Evolutionary conservation across 352 stramenopile genomes (phyloP).

Genomic region (Globisporangium ultimum): DNA sequence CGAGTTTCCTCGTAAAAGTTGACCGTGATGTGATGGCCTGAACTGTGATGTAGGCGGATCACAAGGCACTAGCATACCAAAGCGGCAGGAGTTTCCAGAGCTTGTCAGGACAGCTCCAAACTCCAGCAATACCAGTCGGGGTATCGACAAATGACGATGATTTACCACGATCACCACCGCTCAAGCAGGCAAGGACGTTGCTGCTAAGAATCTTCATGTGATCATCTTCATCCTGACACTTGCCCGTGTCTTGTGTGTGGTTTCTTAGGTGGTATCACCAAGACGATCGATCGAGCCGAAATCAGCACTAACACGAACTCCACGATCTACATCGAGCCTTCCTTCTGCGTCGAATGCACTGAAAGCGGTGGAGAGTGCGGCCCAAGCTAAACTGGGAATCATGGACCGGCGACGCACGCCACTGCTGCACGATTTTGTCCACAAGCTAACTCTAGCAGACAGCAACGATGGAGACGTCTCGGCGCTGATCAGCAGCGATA

Average conservation of each 20-base stretch:
- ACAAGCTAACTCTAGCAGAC: background rate
- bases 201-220: background rate
- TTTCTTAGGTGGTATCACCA: background rate
- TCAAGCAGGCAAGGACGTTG: constrained; percentile 22
- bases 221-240: background rate
- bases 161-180: constrained; percentile 28
- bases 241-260: background rate
- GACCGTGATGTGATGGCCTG: background rate
- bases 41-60: constrained; percentile 24
- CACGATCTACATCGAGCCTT: constrained; percentile 14
- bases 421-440: constrained; percentile 1
- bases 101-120: background rate
- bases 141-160: constrained; percentile 25
- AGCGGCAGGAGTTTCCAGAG: background rate
- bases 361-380: background rate
- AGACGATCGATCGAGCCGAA: constrained; percentile 22
- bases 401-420: background rate
- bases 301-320: constrained; percentile 20
- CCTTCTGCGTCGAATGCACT: constrained; percentile 7
- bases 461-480: constrained; percentile 63
- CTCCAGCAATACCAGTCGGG: background rate
- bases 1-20: background rate
- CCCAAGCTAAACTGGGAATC: background rate
- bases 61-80: background rate
- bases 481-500: constrained; percentile 77